Base-by-base conservation (phyloP, 2,329 filamentous ascomycete species). In the Trichoderma aggressivum region DNA sequence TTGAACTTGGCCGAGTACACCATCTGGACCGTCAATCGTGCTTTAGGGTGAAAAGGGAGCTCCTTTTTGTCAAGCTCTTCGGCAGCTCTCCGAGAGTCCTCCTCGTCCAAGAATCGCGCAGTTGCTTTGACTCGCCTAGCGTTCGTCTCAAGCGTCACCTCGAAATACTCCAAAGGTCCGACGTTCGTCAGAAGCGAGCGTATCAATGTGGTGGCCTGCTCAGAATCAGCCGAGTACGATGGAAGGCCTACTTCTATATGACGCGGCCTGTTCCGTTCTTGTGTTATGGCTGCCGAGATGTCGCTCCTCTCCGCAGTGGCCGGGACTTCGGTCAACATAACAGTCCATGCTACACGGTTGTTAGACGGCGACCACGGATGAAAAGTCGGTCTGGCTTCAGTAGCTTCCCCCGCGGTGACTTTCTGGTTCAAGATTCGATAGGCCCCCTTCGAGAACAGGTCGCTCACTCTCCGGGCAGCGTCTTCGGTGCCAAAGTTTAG, bases 1-100 rank as follows among this genome's bases (percentile, higher is more conserved):
- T 82, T 83, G 71, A 84, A 80, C 59, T 79, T 81, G 14, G 79
- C 79, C 0, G 80, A 79, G n/a, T 79, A 76, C 3, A 85, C 74
- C 6, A 81, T 74, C 24, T 76, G 76, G 1, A 83, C 75, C 4
- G 79, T 82, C 1, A 86, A 75, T 43, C 78, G 82, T 0, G 75
- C 79, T 0, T 56, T 73, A 2, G 71, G 70, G 1, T 79, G 73
- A 8, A 82, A 81, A 0, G 77, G 72, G 7, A 85, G 59, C 7
- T 63, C 64, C 5, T 18, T 76, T 8, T 77, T 71, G 82, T 71
- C 47, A 4, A 71, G 50, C 3, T 32, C 5, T 5, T 8, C 12
- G 1, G 3, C 47, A 28, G 70, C 83, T 16, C 78, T 73, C 50
- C 73, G 73, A 0, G 83, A 83, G 43, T 83, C 78, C 0, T 74